Evolutionary conservation across 2,329 filamentous ascomycete species (phyloP).

Genomic region (Thermochaetoides dissita): DNA sequence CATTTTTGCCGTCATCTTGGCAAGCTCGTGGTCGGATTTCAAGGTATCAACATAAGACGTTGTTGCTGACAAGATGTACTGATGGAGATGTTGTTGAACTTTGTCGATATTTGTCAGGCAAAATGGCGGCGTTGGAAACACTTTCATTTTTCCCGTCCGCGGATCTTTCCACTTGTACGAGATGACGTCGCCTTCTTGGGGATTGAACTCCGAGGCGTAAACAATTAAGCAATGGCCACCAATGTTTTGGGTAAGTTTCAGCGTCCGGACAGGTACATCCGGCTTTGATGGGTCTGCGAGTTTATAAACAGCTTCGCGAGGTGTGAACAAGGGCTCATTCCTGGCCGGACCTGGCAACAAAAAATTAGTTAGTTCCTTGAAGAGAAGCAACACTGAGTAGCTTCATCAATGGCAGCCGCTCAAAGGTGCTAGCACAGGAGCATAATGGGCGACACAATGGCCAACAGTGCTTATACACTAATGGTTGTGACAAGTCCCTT

Average conservation of each 20-base stretch:
- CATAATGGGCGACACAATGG: no score
- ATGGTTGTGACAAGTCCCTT: no score
- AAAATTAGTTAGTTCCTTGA: no score
- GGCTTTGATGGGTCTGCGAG: slow-evolving; percentile 10
- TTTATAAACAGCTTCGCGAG: slow-evolving; percentile 3
- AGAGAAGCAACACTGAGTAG: background rate
- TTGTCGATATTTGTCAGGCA: slow-evolving; percentile 12
- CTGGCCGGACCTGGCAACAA: slow-evolving; percentile 9
- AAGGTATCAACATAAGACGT: slow-evolving; percentile 8
- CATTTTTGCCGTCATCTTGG: slow-evolving; percentile 8
- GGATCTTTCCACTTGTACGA: slow-evolving; percentile 12
- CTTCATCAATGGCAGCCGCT: no score
- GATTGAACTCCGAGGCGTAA: slow-evolving; percentile 14
- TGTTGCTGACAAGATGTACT: slow-evolving; percentile 12
- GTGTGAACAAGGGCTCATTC: slow-evolving; percentile 14
- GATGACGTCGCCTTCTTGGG: slow-evolving; percentile 10
- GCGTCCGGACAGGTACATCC: slow-evolving; percentile 6
- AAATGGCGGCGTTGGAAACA: slow-evolving; percentile 11
- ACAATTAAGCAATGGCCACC: slow-evolving; percentile 11
- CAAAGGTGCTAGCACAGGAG: no score
- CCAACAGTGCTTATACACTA: no score
- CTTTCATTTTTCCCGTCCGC: slow-evolving; percentile 1
- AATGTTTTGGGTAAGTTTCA: slow-evolving; percentile 12
- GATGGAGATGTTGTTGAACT: slow-evolving; percentile 5
- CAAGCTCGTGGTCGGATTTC: slow-evolving; percentile 6